A percentile compares a stretch with the other conserved stretches of the same genome.
Evolutionary conservation across 208 protist genomes (phyloP).

Genomic region (Trypanosoma brucei): DNA sequence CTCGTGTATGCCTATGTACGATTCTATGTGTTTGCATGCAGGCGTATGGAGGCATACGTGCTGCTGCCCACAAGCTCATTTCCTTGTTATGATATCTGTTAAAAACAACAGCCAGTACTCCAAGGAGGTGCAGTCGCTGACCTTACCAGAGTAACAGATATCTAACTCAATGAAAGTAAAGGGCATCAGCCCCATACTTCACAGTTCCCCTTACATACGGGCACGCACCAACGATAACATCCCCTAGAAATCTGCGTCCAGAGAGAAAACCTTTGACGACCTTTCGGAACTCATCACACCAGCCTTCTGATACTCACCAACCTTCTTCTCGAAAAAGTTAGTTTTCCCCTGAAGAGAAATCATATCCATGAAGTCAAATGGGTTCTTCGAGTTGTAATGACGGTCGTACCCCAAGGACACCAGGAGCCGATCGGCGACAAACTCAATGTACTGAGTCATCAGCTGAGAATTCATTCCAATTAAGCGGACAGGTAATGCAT

Average conservation of each 20-base stretch:
- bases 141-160: no score
- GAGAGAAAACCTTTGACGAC: constrained; percentile 78
- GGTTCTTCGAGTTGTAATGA: constrained; percentile 96
- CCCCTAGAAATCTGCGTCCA: constrained; percentile 89
- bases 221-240: background rate
- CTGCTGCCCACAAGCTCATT: no score
- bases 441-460: constrained; percentile 99
- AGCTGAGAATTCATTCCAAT: constrained; percentile 98
- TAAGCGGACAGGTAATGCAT: constrained; percentile 96
- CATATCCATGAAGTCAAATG: constrained; percentile 99
- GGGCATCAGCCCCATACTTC: no score
- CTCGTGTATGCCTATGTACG: no score
- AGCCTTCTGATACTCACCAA: constrained; percentile 98
- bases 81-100: no score
- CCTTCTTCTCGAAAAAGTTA: constrained; percentile 99
- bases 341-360: constrained; percentile 98
- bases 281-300: constrained; percentile 91
- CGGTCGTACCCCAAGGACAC: constrained; percentile 93
- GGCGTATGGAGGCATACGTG: no score
- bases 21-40: no score
- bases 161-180: no score
- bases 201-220: no score
- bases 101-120: no score
- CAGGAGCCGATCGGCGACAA: constrained; percentile 98
- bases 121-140: no score